Evolutionary conservation across 2,329 filamentous ascomycete genomes (phyloP).

Genomic region (Sclerotinia trifoliorum): DNA sequence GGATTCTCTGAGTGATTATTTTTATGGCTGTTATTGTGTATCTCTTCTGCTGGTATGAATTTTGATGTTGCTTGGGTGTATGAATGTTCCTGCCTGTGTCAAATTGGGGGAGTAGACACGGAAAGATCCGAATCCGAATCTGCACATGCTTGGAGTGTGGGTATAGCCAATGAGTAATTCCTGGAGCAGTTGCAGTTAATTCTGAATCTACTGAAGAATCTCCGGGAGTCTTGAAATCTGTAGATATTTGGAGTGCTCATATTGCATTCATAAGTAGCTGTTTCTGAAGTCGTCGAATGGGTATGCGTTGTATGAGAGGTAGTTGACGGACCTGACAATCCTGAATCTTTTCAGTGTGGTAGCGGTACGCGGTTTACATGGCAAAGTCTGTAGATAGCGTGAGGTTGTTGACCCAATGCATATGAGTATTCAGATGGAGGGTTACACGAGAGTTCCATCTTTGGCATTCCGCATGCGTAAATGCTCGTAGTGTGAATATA

Average conservation of each 20-base stretch:
- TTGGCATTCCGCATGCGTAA: constrained; percentile 69
- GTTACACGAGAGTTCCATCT: constrained; percentile 71
- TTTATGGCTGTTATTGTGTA: too few relatives aligned
- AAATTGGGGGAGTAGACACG: too few relatives aligned
- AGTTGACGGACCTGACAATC: too few relatives aligned
- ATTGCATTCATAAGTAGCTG: too few relatives aligned
- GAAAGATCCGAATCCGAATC: neutral
- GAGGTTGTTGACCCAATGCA: constrained; percentile 94
- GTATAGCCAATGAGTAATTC: neutral
- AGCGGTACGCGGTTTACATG: constrained; percentile 79
- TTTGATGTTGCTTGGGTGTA: too few relatives aligned
- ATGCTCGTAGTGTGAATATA: too few relatives aligned
- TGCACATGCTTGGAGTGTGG: neutral
- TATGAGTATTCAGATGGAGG: constrained; percentile 67
- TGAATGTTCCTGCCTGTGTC: too few relatives aligned
- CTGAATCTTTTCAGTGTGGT: constrained; percentile 70
- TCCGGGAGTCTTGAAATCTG: neutral
- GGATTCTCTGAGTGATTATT: too few relatives aligned
- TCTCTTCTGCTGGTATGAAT: too few relatives aligned
- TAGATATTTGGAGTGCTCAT: neutral
- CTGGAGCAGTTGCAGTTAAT: neutral
- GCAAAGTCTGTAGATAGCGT: constrained; percentile 91
- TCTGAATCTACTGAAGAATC: neutral
- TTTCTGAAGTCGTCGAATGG: too few relatives aligned
- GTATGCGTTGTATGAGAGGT: too few relatives aligned